These are phyloP conservation scores for Globomyces sp. DNA, from an alignment of 371 early-diverging fungal species.

Conservation along the genomic window DNA sequence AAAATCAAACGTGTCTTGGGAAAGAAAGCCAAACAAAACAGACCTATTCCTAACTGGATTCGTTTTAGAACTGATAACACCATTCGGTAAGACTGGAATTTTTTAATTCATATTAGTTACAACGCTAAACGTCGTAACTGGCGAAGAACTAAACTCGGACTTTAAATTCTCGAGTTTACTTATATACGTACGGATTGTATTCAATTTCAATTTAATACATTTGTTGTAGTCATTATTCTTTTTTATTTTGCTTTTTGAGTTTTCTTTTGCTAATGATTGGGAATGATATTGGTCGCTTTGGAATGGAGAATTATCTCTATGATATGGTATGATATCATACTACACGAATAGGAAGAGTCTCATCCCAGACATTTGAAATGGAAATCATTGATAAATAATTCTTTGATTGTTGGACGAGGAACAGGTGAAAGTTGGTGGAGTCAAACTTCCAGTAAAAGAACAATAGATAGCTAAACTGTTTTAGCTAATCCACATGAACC, in stretches of 20 bases:
- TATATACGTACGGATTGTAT: constrained; percentile 6
- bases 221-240: constrained; percentile 3
- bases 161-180: constrained; percentile 55
- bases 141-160: constrained; percentile 97
- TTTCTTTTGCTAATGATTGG: constrained; percentile 1
- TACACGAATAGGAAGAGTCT: not conserved
- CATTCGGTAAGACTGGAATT: constrained; percentile 63
- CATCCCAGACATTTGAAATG: constrained; percentile 3
- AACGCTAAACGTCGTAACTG: constrained; percentile 99
- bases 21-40: constrained; percentile 98
- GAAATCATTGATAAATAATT: not conserved
- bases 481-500: no score
- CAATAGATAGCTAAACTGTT: no score
- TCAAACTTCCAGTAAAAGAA: not conserved
- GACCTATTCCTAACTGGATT: constrained; percentile 98
- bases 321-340: not conserved
- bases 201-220: constrained; percentile 10
- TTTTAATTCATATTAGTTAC: constrained; percentile 59
- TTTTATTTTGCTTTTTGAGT: not conserved
- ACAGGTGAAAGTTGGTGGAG: not conserved
- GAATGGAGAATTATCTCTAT: not conserved
- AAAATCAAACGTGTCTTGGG: constrained; percentile 95
- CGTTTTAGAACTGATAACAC: constrained; percentile 93
- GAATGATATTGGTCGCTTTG: constrained; percentile 12
- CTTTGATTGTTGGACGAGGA: not conserved